Evolutionary conservation across 345 rosid species (phyloP).

Genomic region (Microthlaspi erraticum): DNA sequence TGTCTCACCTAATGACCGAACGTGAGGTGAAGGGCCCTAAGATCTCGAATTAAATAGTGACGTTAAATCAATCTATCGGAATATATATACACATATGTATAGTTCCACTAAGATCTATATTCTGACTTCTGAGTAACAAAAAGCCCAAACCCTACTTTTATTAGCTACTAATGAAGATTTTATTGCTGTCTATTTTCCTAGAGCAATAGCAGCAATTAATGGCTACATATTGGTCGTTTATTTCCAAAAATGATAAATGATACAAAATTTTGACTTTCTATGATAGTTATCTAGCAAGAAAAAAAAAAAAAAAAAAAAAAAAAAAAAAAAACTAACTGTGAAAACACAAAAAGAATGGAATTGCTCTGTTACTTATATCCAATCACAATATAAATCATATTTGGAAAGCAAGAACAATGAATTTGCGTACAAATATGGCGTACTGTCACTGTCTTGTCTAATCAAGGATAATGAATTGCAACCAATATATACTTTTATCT

Average conservation of each 20-base stretch:
- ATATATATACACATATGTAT: not conserved
- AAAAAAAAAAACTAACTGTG: no score
- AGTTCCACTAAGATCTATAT: not conserved
- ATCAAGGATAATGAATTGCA: constrained; percentile 29
- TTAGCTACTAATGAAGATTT: not conserved
- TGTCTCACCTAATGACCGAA: constrained; percentile 1
- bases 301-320: no score
- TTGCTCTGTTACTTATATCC: constrained; percentile 12
- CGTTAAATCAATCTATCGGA: not conserved
- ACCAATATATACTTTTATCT: not conserved
- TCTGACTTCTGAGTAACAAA: not conserved
- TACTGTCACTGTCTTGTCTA: constrained; percentile 22
- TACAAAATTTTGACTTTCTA: no score
- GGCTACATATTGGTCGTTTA: no score
- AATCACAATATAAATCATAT: not conserved
- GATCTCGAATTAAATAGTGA: not conserved
- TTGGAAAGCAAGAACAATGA: constrained; percentile 4
- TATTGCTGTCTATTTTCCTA: not conserved
- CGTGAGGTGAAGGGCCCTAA: not conserved
- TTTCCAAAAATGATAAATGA: no score
- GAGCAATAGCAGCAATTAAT: no score
- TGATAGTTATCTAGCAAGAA: no score
- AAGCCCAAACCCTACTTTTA: not conserved
- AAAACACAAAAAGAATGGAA: not conserved
- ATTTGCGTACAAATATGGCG: constrained; percentile 16